A percentile compares a stretch with the other conserved stretches of the same genome.
These are phyloP conservation scores for Colletotrichum higginsianum DNA, from an alignment of 2,329 filamentous ascomycete genomes.

Conservation along the genomic window DNA sequence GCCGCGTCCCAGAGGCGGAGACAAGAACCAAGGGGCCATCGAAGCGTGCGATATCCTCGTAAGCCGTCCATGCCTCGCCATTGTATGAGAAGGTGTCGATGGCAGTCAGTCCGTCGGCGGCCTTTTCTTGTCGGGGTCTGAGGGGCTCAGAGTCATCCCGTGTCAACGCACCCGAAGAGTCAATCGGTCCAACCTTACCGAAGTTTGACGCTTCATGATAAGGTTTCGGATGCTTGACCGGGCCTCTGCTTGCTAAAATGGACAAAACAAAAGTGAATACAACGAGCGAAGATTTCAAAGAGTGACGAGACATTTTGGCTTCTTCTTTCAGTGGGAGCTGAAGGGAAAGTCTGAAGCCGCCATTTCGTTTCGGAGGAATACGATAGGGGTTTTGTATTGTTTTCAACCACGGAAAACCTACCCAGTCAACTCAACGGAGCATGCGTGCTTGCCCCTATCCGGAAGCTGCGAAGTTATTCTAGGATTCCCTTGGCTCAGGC, in stretches of 20 bases:
- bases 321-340: neutral
- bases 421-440: no score
- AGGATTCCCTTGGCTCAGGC: neutral
- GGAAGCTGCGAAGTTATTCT: neutral
- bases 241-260: constrained; percentile 1
- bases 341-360: no score
- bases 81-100: constrained; percentile 19
- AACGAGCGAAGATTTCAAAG: neutral
- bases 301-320: neutral
- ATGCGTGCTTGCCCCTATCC: neutral
- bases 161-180: neutral
- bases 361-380: no score
- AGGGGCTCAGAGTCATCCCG: neutral
- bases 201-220: neutral
- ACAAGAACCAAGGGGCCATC: constrained; percentile 3
- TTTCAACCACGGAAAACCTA: no score
- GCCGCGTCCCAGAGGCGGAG: constrained; percentile 4
- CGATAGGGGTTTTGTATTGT: no score
- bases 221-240: constrained; percentile 3
- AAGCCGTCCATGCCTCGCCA: constrained; percentile 21
- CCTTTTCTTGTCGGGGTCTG: neutral
- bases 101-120: constrained; percentile 7
- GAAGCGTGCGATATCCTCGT: constrained; percentile 18
- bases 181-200: no score
- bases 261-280: neutral